Evolutionary conservation across 441 rosid genomes (phyloP).

Genomic region (Gossypium gossypioides): DNA sequence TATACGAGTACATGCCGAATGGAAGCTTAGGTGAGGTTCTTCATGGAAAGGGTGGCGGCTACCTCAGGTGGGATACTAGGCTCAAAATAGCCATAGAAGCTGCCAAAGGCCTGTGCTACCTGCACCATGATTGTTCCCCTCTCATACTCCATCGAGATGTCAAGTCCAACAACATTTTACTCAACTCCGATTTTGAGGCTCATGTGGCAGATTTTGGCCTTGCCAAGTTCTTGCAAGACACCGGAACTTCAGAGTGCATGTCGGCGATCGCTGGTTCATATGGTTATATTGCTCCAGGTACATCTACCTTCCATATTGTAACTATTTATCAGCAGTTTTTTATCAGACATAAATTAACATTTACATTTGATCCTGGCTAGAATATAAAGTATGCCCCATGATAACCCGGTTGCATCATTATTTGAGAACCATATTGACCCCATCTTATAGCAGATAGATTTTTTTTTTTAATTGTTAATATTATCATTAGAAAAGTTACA

Average conservation of each 20-base stretch:
- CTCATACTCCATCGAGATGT: conserved; percentile 59
- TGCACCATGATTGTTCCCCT: conserved; percentile 71
- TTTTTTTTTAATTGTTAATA: no score
- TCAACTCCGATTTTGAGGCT: conserved; percentile 66
- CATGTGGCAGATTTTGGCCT: conserved; percentile 86
- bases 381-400: not conserved
- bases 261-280: conserved; percentile 77
- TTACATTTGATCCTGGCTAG: conserved; percentile 15
- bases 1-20: conserved; percentile 70
- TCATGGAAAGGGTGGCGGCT: conserved; percentile 63
- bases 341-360: not conserved
- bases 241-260: conserved; percentile 69
- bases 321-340: no score
- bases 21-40: conserved; percentile 72
- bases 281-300: conserved; percentile 82
- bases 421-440: not conserved
- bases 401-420: conserved; percentile 8
- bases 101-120: conserved; percentile 65
- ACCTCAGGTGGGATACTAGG: conserved; percentile 58
- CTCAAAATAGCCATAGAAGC: conserved; percentile 62
- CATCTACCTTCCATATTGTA: not conserved
- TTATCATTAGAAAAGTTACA: not conserved
- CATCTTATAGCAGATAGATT: not conserved
- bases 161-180: conserved; percentile 73
- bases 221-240: conserved; percentile 63